Evolutionary conservation across 1,139 yeast species (phyloP), one percentile per base, ranked within the genome.

Genomic region (Kurtzmaniella quercitrusa): DNA sequence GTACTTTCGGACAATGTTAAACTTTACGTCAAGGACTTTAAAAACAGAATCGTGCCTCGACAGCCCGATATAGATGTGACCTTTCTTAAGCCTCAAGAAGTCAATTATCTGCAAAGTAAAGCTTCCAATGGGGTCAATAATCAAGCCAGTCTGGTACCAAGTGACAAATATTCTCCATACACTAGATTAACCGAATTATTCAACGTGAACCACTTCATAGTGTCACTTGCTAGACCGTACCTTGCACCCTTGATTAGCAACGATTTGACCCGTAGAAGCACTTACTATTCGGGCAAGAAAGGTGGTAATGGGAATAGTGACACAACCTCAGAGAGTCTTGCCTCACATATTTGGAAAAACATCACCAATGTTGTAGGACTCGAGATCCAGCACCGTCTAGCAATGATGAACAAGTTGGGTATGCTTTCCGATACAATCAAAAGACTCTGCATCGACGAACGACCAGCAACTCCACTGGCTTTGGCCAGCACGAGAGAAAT

Each of bases 211-310:
- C 94, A 90, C 61, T 91, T 89, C 57, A 75, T 93, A 21, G 89
- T 90, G 0, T 86, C 96, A 29, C 72, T 91, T 52, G 96, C 98
- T 11, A 76, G 97, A 48, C 97, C 98, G 0, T 91, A 93, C 57
- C 69, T 91, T 52, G 96, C 97, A 0, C 97, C 98, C 0, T 69
- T 91, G 42, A 76, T 93, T 41, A 81, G 86, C 34, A 85, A 88
- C 50, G 97, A 90, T 56, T 74, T 89, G 56, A 84, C 84, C 54
- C 94, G 87, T 57, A 60, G 63, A 47, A 70, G 65, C 45, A 52
- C 66, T 1, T 70, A 70, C 48, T 27, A 38, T 25, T 21, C 37
- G 16, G 40, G 29, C 41, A 25, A 43, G 23, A 29, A 46, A 41
- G 12, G 46, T 4, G 34, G 38, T 21, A 38, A 43, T 2, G 43